A percentile compares a stretch with the other conserved stretches of the same genome.
Conservation (phyloP, 2,329 filamentous ascomycete species). For the Westerdykella aurantiaca region DNA sequence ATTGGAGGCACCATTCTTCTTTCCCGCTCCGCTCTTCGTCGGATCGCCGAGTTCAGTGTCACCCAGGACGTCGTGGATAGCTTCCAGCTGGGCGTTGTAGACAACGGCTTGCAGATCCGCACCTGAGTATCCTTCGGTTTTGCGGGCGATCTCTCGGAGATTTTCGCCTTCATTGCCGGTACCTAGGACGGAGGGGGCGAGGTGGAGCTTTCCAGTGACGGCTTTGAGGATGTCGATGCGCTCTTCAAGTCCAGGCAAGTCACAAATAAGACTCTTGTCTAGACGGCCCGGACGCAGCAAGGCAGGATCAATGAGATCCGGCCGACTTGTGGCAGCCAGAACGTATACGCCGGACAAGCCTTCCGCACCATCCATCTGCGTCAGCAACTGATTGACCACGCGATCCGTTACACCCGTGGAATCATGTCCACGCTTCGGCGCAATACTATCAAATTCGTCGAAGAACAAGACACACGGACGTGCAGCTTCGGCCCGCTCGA, state of each 20-base stretch:
- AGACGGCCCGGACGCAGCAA: slow-evolving; percentile 84
- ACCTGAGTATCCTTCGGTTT: slow-evolving; percentile 86
- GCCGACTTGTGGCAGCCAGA: slow-evolving; percentile 84
- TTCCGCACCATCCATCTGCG: slow-evolving; percentile 98
- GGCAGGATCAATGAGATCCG: slow-evolving; percentile 92
- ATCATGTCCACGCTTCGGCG: slow-evolving; percentile 93
- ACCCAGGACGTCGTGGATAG: slow-evolving; percentile 86
- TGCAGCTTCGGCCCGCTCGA: slow-evolving; percentile 85
- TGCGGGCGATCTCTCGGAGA: slow-evolving; percentile 66
- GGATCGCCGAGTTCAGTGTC: slow-evolving; percentile 42
- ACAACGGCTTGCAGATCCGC: slow-evolving; percentile 92
- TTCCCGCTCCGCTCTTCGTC: slow-evolving; percentile 22
- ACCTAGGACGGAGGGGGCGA: slow-evolving; percentile 60
- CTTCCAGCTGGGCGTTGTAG: slow-evolving; percentile 94
- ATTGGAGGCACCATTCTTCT: slow-evolving; percentile 21
- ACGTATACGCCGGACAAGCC: slow-evolving; percentile 94
- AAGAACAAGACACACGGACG: slow-evolving; percentile 95
- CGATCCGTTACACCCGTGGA: slow-evolving; percentile 97
- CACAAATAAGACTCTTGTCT: slow-evolving; percentile 89
- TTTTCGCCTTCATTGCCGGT: slow-evolving; percentile 25
- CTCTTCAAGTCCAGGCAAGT: slow-evolving; percentile 75
- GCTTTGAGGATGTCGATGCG: slow-evolving; percentile 82
- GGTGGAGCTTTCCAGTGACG: slow-evolving; percentile 72
- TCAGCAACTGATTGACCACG: slow-evolving; percentile 95
- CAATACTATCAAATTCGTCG: slow-evolving; percentile 97